Evolutionary conservation across 257 asterid species (phyloP).

Genomic region (Ballota nigra): DNA sequence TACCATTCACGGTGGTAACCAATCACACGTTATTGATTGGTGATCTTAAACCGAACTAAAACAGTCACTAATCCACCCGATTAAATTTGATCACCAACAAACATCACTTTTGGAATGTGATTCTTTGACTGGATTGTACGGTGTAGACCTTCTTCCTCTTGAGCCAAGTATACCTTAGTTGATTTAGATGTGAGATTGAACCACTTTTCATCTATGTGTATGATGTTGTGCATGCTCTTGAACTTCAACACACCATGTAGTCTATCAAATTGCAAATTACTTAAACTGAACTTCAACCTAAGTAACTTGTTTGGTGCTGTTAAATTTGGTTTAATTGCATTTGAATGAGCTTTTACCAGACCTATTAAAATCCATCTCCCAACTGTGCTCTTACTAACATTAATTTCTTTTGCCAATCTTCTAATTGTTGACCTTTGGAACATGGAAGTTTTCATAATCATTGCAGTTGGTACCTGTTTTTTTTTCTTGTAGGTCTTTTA

Average conservation of each 20-base stretch:
- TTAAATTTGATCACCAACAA: no score
- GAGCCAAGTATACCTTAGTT: neutral
- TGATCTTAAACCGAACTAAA: no score
- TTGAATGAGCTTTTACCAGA: neutral
- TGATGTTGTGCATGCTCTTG: neutral
- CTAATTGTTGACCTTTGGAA: no score
- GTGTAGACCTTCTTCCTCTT: neutral
- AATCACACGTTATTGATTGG: no score
- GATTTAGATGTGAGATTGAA: neutral
- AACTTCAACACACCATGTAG: neutral
- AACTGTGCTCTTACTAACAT: neutral
- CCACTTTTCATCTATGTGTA: neutral
- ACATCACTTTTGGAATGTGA: neutral
- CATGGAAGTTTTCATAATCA: no score
- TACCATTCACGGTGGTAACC: no score
- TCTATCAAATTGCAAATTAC: no score
- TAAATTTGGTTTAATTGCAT: neutral
- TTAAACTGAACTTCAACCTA: neutral
- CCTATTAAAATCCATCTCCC: neutral
- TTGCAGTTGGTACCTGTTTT: no score
- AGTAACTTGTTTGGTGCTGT: neutral
- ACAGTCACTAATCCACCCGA: no score
- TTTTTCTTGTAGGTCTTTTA: no score
- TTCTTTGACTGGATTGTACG: neutral
- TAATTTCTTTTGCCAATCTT: neutral